Percentiles rank a stretch among this genome's conserved stretches.
phyloP scores from a whole-genome alignment of 148 eudicot species.

The Silene conica region DNA sequence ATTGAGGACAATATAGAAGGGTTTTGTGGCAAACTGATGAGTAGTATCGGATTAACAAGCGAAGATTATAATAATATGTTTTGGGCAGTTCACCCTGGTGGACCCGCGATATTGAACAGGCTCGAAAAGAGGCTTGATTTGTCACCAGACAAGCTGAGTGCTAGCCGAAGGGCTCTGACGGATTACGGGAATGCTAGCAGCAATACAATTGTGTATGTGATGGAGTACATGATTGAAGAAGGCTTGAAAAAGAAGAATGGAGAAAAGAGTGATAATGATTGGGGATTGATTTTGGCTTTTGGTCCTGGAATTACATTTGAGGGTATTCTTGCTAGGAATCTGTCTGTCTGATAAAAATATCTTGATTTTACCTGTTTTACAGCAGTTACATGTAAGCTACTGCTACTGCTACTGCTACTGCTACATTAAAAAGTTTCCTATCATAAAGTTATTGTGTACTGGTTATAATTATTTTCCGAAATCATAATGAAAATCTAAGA shows the following conservation, averaged over 20 bases:
- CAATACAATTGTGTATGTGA: constrained; percentile 88
- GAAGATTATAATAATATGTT: constrained; percentile 65
- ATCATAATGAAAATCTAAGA: constrained; percentile 6
- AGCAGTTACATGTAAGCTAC: constrained; percentile 2
- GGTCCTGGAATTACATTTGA: constrained; percentile 94
- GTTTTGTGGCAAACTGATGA: constrained; percentile 60
- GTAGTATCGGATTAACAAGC: constrained; percentile 26
- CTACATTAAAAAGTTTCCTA: constrained; percentile 1
- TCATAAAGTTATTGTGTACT: not conserved
- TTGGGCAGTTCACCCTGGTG: constrained; percentile 99
- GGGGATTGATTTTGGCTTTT: constrained; percentile 94
- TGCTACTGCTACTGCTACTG: not conserved
- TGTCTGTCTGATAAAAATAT: constrained; percentile 31
- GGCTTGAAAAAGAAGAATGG: constrained; percentile 32
- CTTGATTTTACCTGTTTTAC: not conserved
- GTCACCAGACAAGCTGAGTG: constrained; percentile 54
- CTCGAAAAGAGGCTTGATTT: constrained; percentile 69
- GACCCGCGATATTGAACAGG: constrained; percentile 83
- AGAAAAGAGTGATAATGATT: constrained; percentile 40
- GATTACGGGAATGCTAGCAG: constrained; percentile 96
- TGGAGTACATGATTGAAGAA: constrained; percentile 86
- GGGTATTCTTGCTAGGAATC: constrained; percentile 84
- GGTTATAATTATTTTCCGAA: not conserved
- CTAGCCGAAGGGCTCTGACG: constrained; percentile 74
- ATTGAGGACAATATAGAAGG: constrained; percentile 77